Base-by-base conservation (phyloP, 192 early-diverging fungal genomes). In the Coemansia erecta region DNA sequence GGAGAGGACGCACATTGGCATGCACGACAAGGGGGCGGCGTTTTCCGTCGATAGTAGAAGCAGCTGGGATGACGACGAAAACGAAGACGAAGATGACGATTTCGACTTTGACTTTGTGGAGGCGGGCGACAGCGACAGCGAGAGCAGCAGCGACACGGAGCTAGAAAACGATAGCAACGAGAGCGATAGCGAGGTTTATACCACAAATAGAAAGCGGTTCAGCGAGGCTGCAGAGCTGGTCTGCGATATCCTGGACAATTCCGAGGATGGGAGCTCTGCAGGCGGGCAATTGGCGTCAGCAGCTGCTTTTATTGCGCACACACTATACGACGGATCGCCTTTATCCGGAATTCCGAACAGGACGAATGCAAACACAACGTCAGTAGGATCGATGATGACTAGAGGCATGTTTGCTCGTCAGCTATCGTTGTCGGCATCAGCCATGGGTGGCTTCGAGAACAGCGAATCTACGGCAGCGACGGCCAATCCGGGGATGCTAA, bases 281-380 rank as follows among this genome's bases (percentile, higher is more conserved):
- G 48, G 63, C 12, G 68, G 63, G 31, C 67, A 59, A 24, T 64
- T 77, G 19, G 66, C 64, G 5, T 70, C 69, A 0, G 55, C 63
- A 0, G 66, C 60, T 24, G 49, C 73, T 0, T 63, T 81, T 51
- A 71, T 74, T 49, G 72, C 69, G 0, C 73, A 72, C 56, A 61
- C 66, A 42, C 42, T 75, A 18, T 57, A 63, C 15, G 66, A 48
- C 40, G 18, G 48, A 11, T 23, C 28, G 7, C 28, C 48, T 21
- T 40, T 42, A 28, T 43, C 56, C 11, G 26, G 43, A 47, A 23
- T 21, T 21, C 24, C 21, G 7, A 45, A 19, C 24, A 52, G 44
- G 31, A 39, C 19, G 0, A 12, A 1, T 4, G 45, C 48, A 49
- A 22, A 41, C 44, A 5, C 53, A 15, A 52, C 39, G 12, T 0